Evolutionary conservation across 305 asterid genomes (phyloP), one percentile per base, ranked within the genome.

Genomic region (Fraxinus sp.): DNA sequence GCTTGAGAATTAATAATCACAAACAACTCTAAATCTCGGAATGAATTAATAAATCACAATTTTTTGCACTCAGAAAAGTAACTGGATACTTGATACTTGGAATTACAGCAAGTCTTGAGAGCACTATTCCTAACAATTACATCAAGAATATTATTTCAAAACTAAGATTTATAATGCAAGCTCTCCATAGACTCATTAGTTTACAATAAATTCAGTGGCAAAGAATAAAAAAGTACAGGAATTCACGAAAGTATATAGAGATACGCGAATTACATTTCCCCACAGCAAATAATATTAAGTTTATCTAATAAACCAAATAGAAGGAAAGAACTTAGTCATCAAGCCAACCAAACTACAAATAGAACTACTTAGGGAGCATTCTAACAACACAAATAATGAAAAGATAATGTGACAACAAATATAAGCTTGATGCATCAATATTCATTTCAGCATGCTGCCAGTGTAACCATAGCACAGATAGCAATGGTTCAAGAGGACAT

Each of bases 401-500:
- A 62, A 2, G 71, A 26, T 62, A 7, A 62, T 62, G 9, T 9
- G 71, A 26, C 11, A 73, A 28, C 72, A 76, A 37, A 70, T 22
- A 5, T 24, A 30, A 74, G 7, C 35, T 62, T 57, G 41, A 33
- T 73, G 59, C 74, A 35, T 62, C 70, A 79, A 59, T 37, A 70
- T 37, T 44, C 33, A 20, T 78, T 44, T 62, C 79, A 84, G 46
- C 75, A 46, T 73, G 81, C 73, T 49, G 72, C 64, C 62, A 57
- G 52, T 28, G 41, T 36, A 41, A 87, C 13, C 79, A 66, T 33
- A 18, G 41, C 26, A 59, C 13, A 59, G 70, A 20, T 62, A 68
- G 9, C 74, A 68, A 68, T 24, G 14, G 30, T 22, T 78, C 41
- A 35, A 70, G 78, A 79, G 32, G 39, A 76, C n/a, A 37, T 22